Base-by-base conservation (phyloP, 352 stramenopile species). In the Phytophthora pluvialis region DNA sequence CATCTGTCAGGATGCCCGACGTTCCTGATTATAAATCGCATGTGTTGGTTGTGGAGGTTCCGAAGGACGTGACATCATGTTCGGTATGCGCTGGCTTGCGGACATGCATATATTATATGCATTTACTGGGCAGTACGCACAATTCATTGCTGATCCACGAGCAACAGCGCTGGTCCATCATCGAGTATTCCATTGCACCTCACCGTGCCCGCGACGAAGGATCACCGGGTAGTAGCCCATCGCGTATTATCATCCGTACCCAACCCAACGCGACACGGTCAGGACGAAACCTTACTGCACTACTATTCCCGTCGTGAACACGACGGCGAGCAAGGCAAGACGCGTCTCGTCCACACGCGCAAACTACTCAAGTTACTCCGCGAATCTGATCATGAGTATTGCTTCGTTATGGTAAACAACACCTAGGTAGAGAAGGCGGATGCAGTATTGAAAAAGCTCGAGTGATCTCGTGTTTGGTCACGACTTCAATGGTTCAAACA, bases 361-460 rank as follows among this genome's bases (percentile, higher is more conserved):
- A 39, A 39, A 11, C 33, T 39, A 7, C 5, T 4, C 15, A 8
- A 11, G 3, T 13, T 62, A 5, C 54, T 54, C 13, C 43, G 54
- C 26, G 43, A 55, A 15, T 13, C 10, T n/a, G 42, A 33, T 32
- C 54, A 54, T 5, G 54, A 62, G 33, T 62, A 40, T 33, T 53
- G 42, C 12, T 42, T 62, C 33, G 40, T 46, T n/a, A 31, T 54
- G 33, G 9, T 39, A 4, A 39, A 10, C 7, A 10, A 54, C 40
- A 13, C 54, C 21, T 38, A 15, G 15, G 16, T 13, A 62, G 1
- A 3, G n/a, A 62, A 62, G 32, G 43, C 54, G 6, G 43, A 54
- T 13, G 15, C 12, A 12, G 43, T 32, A 16, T 61, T 40, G 40
- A 42, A 52, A 42, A 49, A 40, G 11, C 9, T 60, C 1, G 35